phyloP scores from a whole-genome alignment of 1,139 yeast genomes.

The Zygotorulaspora mrakii region DNA sequence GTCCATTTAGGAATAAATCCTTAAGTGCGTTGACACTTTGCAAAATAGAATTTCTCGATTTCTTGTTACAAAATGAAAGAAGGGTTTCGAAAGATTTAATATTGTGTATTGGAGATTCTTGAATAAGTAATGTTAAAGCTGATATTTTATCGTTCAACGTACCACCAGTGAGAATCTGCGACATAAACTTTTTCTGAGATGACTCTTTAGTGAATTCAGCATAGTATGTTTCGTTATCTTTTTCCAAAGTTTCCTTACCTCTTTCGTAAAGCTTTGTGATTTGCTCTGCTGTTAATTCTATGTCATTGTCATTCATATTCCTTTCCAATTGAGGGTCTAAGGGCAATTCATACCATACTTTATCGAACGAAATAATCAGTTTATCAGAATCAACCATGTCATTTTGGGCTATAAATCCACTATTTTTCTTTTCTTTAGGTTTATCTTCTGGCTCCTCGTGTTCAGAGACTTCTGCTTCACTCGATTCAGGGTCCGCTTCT shows the following conservation, averaged over 20 bases:
- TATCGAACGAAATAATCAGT: conserved; percentile 57
- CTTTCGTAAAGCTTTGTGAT: conserved; percentile 57
- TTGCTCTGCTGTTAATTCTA: conserved; percentile 48
- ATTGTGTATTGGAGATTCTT: conserved; percentile 93
- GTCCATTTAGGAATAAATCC: conserved; percentile 74
- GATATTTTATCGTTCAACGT: conserved; percentile 93
- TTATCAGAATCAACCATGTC: conserved; percentile 56
- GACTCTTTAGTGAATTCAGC: conserved; percentile 77
- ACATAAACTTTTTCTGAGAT: conserved; percentile 83
- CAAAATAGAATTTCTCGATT: conserved; percentile 88
- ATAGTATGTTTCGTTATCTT: conserved; percentile 68
- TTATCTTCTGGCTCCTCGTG: conserved; percentile 21
- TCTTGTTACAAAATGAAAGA: conserved; percentile 77
- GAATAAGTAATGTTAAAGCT: conserved; percentile 85
- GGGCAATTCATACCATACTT: conserved; percentile 70
- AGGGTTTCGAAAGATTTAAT: conserved; percentile 77
- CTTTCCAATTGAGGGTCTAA: conserved; percentile 40
- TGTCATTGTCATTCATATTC: conserved; percentile 35
- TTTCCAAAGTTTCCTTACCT: conserved; percentile 63
- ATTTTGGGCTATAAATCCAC: conserved; percentile 44
- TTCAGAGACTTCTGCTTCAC: conserved; percentile 16
- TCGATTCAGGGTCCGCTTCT: conserved; percentile 18
- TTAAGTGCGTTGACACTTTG: conserved; percentile 87
- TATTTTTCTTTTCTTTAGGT: conserved; percentile 38
- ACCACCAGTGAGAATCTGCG: conserved; percentile 88